phyloP scores from a whole-genome alignment of 106 monocot genomes.

The Phalaenopsis aphrodite region DNA sequence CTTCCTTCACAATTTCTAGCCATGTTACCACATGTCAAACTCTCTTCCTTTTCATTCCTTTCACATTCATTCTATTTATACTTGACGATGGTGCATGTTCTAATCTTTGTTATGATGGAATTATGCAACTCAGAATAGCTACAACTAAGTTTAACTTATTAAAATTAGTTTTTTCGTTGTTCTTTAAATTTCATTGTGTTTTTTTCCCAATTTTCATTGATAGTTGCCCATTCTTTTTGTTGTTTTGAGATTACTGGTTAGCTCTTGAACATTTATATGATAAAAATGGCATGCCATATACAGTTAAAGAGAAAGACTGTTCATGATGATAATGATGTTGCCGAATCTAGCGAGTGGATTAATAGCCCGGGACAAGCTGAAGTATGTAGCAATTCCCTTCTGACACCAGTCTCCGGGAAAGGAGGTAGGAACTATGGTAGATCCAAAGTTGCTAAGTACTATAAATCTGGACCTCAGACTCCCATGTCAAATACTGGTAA shows the following conservation, averaged over 20 bases:
- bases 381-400: conserved; percentile 40
- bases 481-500: conserved; percentile 64
- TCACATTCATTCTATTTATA: no score
- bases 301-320: conserved; percentile 71
- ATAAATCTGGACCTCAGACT: conserved; percentile 55
- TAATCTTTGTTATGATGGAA: not conserved
- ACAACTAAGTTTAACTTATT: not conserved
- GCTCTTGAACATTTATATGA: conserved; percentile 4
- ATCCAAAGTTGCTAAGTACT: conserved; percentile 37
- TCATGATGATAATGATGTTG: conserved; percentile 54
- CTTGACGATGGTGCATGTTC: no score
- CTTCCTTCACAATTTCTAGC: no score
- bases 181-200: not conserved
- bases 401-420: conserved; percentile 69
- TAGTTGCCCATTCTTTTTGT: not conserved
- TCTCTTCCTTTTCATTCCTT: no score
- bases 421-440: conserved; percentile 29
- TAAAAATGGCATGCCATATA: conserved; percentile 12
- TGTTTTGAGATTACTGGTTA: not conserved
- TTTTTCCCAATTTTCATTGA: not conserved
- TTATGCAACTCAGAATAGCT: not conserved
- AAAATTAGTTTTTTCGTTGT: not conserved
- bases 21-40: no score
- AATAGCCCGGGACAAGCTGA: conserved; percentile 53
- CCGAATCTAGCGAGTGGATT: conserved; percentile 59